A percentile compares a stretch with the other conserved stretches of the same genome.
Conservation (phyloP, 31 red algal genomes). For the Porphyra umbilicalis region DNA sequence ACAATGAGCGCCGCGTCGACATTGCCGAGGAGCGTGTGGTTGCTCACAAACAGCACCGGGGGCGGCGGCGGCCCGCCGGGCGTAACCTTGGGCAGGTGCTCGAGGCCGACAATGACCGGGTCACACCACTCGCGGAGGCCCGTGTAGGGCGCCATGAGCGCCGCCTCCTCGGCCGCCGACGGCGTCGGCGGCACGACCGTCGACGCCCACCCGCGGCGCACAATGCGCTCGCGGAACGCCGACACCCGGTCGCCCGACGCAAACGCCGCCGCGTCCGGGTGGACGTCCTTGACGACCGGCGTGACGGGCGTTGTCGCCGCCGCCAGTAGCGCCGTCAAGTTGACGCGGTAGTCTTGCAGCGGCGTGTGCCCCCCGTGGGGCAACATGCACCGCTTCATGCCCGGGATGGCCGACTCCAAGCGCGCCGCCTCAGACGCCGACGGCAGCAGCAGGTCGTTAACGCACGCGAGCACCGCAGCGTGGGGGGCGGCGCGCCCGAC, state of each 20-base stretch:
- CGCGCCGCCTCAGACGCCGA: constrained; percentile 51
- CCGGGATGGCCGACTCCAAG: constrained; percentile 25
- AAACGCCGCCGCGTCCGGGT: background rate
- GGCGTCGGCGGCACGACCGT: background rate
- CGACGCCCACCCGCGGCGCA: background rate
- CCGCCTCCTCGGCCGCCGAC: background rate
- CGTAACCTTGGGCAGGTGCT: constrained; percentile 35
- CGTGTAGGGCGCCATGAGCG: background rate
- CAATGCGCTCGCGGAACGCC: background rate
- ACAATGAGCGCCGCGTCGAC: constrained; percentile 58
- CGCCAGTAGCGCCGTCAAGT: constrained; percentile 23
- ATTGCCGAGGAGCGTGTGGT: constrained; percentile 83
- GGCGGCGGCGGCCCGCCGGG: background rate
- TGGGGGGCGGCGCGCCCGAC: background rate
- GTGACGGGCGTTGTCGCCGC: constrained; percentile 8
- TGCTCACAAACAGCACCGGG: constrained; percentile 85
- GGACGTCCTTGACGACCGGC: background rate
- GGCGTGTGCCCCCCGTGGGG: constrained; percentile 57
- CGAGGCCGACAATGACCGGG: constrained; percentile 85
- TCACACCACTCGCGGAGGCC: constrained; percentile 3
- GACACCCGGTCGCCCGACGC: background rate
- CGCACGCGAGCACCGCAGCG: constrained; percentile 8
- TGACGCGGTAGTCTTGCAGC: constrained; percentile 42
- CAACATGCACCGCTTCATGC: constrained; percentile 37
- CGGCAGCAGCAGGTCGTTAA: constrained; percentile 87